phyloP scores from a whole-genome alignment of 1,139 yeast species.

The Zygoascus sp. region DNA sequence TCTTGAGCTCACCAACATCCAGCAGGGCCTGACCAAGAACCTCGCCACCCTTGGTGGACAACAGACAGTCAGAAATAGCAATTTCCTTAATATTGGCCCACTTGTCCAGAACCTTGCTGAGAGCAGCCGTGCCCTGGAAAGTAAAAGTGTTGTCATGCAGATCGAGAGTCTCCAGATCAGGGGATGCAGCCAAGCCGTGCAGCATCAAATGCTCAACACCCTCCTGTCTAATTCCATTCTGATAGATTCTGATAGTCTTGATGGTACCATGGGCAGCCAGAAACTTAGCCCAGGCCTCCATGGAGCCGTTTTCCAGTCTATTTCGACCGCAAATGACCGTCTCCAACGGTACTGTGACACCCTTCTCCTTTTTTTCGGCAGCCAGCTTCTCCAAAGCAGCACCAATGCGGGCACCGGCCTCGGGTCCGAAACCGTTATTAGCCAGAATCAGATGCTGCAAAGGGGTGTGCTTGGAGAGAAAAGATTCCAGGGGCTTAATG shows the following conservation, averaged over 20 bases:
- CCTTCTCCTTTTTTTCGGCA: constrained; percentile 49
- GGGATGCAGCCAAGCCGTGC: constrained; percentile 64
- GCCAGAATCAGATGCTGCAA: constrained; percentile 82
- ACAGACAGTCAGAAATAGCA: constrained; percentile 82
- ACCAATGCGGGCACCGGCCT: constrained; percentile 93
- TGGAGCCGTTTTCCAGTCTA: constrained; percentile 91
- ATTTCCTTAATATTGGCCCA: constrained; percentile 68
- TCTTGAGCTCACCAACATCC: constrained; percentile 26
- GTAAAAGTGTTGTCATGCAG: constrained; percentile 95
- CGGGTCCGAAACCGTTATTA: constrained; percentile 97
- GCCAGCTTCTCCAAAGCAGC: constrained; percentile 72
- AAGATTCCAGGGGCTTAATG: constrained; percentile 79
- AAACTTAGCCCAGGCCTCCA: constrained; percentile 55
- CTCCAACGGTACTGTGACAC: constrained; percentile 43
- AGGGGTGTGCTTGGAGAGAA: constrained; percentile 69
- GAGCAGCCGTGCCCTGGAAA: constrained; percentile 67
- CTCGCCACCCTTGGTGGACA: constrained; percentile 69
- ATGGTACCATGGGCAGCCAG: constrained; percentile 74
- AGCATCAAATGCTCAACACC: constrained; percentile 74
- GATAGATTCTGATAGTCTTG: constrained; percentile 75
- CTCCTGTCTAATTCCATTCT: constrained; percentile 93
- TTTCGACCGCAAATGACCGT: constrained; percentile 96
- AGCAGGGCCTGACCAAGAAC: constrained; percentile 43
- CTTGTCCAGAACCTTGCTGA: constrained; percentile 52
- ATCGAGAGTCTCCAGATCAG: constrained; percentile 64